A percentile compares a stretch with the other conserved stretches of the same genome.
phyloP scores from a whole-genome alignment of 495 filamentous ascomycete species.

The Penicillium atrosanguineum region DNA sequence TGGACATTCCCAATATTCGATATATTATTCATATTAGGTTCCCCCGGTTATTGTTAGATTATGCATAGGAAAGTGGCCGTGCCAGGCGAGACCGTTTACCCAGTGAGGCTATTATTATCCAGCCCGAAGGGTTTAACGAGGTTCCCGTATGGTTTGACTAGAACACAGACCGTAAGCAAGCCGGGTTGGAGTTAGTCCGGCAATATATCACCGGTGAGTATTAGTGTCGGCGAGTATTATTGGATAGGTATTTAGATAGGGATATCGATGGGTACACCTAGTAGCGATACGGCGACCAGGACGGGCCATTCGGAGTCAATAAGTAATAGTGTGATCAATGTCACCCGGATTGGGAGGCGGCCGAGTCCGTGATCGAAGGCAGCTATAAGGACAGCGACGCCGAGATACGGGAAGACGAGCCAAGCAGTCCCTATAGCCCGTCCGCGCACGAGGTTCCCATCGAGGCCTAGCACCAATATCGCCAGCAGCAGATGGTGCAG shows the following conservation, averaged over 20 bases:
- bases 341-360: not conserved
- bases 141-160: not conserved
- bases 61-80: constrained; percentile 24
- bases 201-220: not conserved
- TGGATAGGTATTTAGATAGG: not conserved
- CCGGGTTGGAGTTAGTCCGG: not conserved
- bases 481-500: too few relatives aligned
- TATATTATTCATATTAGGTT: constrained; percentile 16
- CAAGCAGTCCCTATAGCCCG: too few relatives aligned
- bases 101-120: constrained; percentile 1
- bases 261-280: not conserved
- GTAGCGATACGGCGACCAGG: not conserved
- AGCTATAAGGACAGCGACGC: too few relatives aligned
- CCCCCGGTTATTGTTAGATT: constrained; percentile 13
- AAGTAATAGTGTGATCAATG: not conserved
- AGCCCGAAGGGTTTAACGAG: not conserved
- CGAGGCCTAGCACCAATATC: too few relatives aligned
- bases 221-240: not conserved
- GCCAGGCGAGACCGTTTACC: constrained; percentile 15
- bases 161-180: not conserved
- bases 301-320: not conserved
- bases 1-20: constrained; percentile 20
- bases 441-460: too few relatives aligned
- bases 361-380: too few relatives aligned
- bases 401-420: too few relatives aligned